Evolutionary conservation across 495 filamentous ascomycete genomes (phyloP).

Genomic region (Penicillium waksmanii): DNA sequence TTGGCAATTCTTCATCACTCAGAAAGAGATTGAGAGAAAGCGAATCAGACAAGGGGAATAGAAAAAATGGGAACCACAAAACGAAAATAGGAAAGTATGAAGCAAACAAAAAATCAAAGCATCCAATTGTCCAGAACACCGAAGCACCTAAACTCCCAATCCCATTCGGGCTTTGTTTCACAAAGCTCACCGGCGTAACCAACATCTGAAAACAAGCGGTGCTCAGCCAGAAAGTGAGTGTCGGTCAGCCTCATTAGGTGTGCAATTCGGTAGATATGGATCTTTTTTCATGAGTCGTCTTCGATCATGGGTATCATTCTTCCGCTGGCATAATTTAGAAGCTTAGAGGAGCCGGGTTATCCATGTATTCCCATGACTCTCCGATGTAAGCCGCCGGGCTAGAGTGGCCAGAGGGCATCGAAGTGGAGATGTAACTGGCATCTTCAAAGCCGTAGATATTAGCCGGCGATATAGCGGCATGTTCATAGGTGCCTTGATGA

Average conservation of each 20-base stretch:
- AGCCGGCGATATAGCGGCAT: neutral
- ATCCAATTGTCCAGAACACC: slow-evolving; percentile 5
- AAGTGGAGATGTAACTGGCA: neutral
- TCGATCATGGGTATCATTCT: slow-evolving; percentile 7
- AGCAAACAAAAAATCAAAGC: neutral
- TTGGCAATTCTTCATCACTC: too few relatives aligned
- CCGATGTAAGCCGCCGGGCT: neutral
- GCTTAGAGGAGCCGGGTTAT: neutral
- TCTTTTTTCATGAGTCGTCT: slow-evolving; percentile 9
- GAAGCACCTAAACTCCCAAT: slow-evolving; percentile 11
- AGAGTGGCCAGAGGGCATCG: slow-evolving; percentile 2
- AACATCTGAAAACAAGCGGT: slow-evolving; percentile 1
- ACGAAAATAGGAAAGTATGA: neutral
- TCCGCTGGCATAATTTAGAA: neutral
- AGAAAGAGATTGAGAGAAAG: too few relatives aligned
- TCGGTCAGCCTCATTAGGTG: slow-evolving; percentile 17
- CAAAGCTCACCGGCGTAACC: slow-evolving; percentile 19
- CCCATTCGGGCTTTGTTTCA: slow-evolving; percentile 12
- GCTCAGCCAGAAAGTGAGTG: slow-evolving; percentile 12
- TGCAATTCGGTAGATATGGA: slow-evolving; percentile 1
- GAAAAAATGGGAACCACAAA: too few relatives aligned
- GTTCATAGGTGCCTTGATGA: slow-evolving; percentile 15
- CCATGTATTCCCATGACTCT: too few relatives aligned
- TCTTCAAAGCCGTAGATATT: neutral
- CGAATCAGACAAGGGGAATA: too few relatives aligned